These are phyloP conservation scores for Aspergillus floridensis DNA, from an alignment of 2,329 filamentous ascomycete species.

Conservation along the genomic window DNA sequence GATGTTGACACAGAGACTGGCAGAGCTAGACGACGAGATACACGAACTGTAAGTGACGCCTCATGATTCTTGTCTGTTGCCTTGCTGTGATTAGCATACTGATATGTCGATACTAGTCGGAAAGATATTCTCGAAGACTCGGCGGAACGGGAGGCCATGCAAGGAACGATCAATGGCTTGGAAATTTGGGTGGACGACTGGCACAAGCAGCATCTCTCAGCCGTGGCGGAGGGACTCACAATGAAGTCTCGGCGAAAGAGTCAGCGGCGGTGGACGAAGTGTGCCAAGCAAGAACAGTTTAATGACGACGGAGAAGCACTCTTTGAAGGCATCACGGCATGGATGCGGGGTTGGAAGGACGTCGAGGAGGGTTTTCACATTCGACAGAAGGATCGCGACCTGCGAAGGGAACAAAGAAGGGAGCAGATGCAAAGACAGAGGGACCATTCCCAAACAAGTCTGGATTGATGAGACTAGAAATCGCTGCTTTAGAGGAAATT, in stretches of 20 bases:
- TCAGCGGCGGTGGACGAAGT: slow-evolving; percentile 19
- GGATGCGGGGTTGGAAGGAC: slow-evolving; percentile 46
- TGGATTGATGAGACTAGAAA: background rate
- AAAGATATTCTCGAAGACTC: slow-evolving; percentile 33
- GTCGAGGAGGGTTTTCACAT: slow-evolving; percentile 39
- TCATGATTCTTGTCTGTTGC: background rate
- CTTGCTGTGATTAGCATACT: background rate
- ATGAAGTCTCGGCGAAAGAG: slow-evolving; percentile 12
- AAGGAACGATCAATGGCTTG: slow-evolving; percentile 37
- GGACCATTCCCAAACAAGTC: background rate
- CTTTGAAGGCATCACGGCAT: slow-evolving; percentile 41
- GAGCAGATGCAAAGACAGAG: background rate
- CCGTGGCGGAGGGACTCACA: slow-evolving; percentile 4
- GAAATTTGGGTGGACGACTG: slow-evolving; percentile 32
- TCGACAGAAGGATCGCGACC: slow-evolving; percentile 60
- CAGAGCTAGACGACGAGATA: slow-evolving; percentile 59
- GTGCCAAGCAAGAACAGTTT: slow-evolving; percentile 13
- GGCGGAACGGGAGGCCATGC: slow-evolving; percentile 35
- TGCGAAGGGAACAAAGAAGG: slow-evolving; percentile 39
- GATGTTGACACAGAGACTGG: slow-evolving; percentile 57
- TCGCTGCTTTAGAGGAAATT: background rate
- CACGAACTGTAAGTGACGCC: slow-evolving; percentile 52
- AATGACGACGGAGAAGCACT: slow-evolving; percentile 29
- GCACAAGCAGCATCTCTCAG: slow-evolving; percentile 23
- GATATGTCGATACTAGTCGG: slow-evolving; percentile 18